Evolutionary conservation across 345 rosid genomes (phyloP), one percentile per base, ranked within the genome.

Genomic region (Cochlearia excelsa): DNA sequence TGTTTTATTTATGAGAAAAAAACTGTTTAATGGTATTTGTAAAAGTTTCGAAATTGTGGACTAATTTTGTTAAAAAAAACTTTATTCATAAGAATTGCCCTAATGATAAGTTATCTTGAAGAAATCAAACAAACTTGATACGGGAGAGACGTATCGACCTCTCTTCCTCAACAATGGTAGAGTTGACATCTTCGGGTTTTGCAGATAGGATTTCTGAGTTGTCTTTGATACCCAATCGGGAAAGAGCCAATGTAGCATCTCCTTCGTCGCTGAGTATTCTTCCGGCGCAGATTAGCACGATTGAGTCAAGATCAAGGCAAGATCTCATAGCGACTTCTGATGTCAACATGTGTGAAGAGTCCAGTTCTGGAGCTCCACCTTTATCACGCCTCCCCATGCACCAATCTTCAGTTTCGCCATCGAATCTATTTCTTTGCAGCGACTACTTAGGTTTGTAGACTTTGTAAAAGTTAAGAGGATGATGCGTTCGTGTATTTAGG

Each of bases 361-460:
- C 99, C 93, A 86, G 26, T 67, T 74, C 39, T 86, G 91, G 63
- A 89, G 73, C 59, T 88, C 94, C 26, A 85, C 84, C 72, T 92
- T 89, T 7, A 88, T n/a, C 6, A 80, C 60, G 39, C 97, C 99
- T 0, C 76, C 74, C 97, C 97, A 88, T 16, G 80, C 97, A n/a
- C 86, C 99, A 26, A 92, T 77, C 81, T 81, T 92, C 60, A 92
- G 74, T 73, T 86, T 88, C 69, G 81, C 81, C 94, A 80, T 77
- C 35, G 67, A 41, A 46, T 35, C 55, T 30, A 51, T 38, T 23
- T 16, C 42, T 23, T 26, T n/a, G n/a, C n/a, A n/a, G n/a, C 27
- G 30, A 33, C 0, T 34, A 6, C 1, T 11, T 64, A 64, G 68
- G 68, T 62, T 64, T 43, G 38, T 54, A n/a, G n/a, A n/a, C n/a